Evolutionary conservation across 495 filamentous ascomycete species (phyloP).

Genomic region (Lasiosphaeria hispida): DNA sequence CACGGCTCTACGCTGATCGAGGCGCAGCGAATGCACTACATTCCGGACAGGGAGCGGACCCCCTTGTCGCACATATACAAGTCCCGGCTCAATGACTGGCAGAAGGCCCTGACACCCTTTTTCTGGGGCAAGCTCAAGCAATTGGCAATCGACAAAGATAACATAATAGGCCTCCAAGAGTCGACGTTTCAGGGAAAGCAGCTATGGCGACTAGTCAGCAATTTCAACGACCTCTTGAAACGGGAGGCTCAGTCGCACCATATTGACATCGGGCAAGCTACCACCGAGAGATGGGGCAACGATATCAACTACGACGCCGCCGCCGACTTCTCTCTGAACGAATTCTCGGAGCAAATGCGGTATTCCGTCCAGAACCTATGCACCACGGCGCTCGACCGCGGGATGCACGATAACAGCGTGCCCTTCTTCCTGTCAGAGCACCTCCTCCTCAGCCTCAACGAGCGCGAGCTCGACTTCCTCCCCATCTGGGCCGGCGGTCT

Average conservation of each 20-base stretch:
- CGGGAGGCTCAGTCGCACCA: not conserved
- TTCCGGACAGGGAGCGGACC: slow-evolving; percentile 11
- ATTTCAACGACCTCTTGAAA: not conserved
- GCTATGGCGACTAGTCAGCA: not conserved
- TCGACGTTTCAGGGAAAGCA: not conserved
- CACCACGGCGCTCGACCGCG: not conserved
- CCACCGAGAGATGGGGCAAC: not conserved
- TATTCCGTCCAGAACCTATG: not conserved
- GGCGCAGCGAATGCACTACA: slow-evolving; percentile 32
- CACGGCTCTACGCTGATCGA: slow-evolving; percentile 11
- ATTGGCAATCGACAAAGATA: not conserved
- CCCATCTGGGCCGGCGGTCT: slow-evolving; percentile 49
- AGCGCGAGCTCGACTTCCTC: slow-evolving; percentile 42
- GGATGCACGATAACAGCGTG: slow-evolving; percentile 10
- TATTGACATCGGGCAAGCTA: not conserved
- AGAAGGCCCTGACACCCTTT: slow-evolving; percentile 31
- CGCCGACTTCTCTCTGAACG: not conserved
- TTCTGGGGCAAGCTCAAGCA: slow-evolving; percentile 31
- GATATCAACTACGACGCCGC: not conserved
- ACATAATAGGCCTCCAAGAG: not conserved
- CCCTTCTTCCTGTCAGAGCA: slow-evolving; percentile 32
- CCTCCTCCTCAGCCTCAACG: slow-evolving; percentile 30
- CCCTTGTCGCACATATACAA: slow-evolving; percentile 18
- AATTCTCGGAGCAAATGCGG: slow-evolving; percentile 11
- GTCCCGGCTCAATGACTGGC: slow-evolving; percentile 19